Evolutionary conservation across 345 rosid species (phyloP).

Genomic region (Pistacia atlantica): DNA sequence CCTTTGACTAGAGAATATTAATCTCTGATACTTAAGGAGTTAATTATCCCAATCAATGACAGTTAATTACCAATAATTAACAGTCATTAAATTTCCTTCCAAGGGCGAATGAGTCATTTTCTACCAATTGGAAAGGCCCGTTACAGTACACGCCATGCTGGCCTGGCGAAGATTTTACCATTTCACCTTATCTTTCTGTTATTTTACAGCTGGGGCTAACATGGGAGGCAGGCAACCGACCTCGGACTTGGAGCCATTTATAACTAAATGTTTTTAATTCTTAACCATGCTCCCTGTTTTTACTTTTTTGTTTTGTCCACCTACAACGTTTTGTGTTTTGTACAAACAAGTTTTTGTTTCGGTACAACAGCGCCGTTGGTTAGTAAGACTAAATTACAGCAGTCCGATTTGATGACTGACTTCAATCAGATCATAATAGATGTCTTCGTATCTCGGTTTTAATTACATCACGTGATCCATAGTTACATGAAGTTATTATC

Average conservation of each 20-base stretch:
- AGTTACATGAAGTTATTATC: not conserved
- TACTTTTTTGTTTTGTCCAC: not conserved
- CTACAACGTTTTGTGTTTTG: not conserved
- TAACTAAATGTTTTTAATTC: not conserved
- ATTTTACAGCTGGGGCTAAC: constrained; percentile 34
- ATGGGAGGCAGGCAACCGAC: constrained; percentile 42
- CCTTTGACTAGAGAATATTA: constrained; percentile 38
- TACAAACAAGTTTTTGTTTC: not conserved
- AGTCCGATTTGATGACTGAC: not conserved
- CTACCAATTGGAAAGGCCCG: not conserved
- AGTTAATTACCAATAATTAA: constrained; percentile 19
- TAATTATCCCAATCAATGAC: constrained; percentile 9
- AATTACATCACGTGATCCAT: constrained; percentile 3
- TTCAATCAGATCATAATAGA: not conserved
- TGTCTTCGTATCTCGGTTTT: not conserved
- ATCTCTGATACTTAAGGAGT: not conserved
- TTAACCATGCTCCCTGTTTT: not conserved
- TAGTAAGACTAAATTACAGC: not conserved
- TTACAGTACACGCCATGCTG: constrained; percentile 10
- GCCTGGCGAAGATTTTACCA: constrained; percentile 7
- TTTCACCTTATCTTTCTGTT: not conserved
- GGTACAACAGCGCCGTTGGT: not conserved
- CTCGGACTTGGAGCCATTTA: constrained; percentile 28
- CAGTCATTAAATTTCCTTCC: not conserved
- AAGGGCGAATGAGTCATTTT: constrained; percentile 28